phyloP scores from a whole-genome alignment of 495 filamentous ascomycete genomes.

The Talaromyces nanjingensis region DNA sequence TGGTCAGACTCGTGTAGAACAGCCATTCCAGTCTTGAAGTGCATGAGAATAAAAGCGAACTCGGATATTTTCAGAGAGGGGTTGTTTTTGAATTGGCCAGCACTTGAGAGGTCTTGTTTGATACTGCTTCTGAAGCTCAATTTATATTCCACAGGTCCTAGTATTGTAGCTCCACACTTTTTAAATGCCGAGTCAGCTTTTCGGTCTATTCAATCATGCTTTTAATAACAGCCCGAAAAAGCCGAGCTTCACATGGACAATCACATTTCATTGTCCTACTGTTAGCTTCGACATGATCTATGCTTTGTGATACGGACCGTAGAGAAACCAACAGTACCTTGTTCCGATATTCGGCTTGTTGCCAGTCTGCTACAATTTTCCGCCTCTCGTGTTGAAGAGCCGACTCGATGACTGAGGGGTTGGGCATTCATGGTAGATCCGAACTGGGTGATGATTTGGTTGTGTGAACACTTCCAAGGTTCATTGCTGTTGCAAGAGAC shows the following conservation, averaged over 20 bases:
- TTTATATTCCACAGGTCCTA: not conserved
- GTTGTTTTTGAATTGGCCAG: not conserved
- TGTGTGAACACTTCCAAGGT: too few species aligned
- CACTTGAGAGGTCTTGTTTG: not conserved
- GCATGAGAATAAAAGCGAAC: not conserved
- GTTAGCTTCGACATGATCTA: not conserved
- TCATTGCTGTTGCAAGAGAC: too few species aligned
- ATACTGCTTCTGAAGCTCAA: not conserved
- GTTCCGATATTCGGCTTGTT: not conserved
- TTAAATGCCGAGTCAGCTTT: not conserved
- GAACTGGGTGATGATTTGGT: too few species aligned
- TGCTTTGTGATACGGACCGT: too few species aligned
- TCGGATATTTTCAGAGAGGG: not conserved
- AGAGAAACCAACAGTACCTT: too few species aligned
- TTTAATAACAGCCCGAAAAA: not conserved
- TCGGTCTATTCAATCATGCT: slow-evolving; percentile 1
- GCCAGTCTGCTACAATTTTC: not conserved
- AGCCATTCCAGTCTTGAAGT: not conserved
- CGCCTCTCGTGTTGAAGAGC: not conserved
- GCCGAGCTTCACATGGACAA: not conserved
- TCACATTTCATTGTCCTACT: not conserved
- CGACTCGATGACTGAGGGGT: not conserved
- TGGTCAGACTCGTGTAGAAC: not conserved
- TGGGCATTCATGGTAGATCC: too few species aligned
- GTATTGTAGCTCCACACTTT: not conserved